These are phyloP conservation scores for Aspergillus pseudoviridinutans DNA, from an alignment of 2,329 filamentous ascomycete species.

Conservation along the genomic window DNA sequence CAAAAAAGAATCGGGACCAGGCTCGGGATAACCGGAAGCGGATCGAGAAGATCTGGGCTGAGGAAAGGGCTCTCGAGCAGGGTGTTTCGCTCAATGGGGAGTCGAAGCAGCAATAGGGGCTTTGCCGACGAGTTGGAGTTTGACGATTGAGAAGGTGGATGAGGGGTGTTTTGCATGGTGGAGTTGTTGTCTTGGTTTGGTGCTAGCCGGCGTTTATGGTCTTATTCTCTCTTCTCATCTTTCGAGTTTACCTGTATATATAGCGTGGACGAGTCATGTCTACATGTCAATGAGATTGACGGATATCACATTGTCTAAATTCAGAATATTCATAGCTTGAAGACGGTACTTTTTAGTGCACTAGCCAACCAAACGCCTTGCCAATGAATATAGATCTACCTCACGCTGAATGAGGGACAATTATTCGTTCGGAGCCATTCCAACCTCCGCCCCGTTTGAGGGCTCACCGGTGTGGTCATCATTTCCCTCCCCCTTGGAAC, in stretches of 20 bases:
- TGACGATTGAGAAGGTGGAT: neutral
- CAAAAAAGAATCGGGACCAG: conserved; percentile 68
- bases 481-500: conserved; percentile 12
- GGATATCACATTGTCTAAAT: neutral
- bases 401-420: neutral
- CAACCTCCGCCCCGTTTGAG: conserved; percentile 7
- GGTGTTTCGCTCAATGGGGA: conserved; percentile 3
- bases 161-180: neutral
- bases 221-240: conserved; percentile 5
- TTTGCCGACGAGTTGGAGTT: neutral
- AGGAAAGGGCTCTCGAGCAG: conserved; percentile 40
- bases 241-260: neutral
- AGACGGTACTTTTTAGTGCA: conserved; percentile 15
- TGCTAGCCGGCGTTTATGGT: conserved; percentile 5
- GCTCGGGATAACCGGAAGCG: conserved; percentile 67
- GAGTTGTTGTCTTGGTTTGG: conserved; percentile 10
- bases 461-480: conserved; percentile 16
- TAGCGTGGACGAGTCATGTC: neutral
- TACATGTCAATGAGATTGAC: neutral
- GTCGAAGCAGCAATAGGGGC: neutral
- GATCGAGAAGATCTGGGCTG: conserved; percentile 73
- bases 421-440: conserved; percentile 12
- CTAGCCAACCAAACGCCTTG: conserved; percentile 30
- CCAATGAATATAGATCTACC: conserved; percentile 10
- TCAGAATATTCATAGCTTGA: neutral